These are phyloP conservation scores for Peronospora tabacina DNA, from an alignment of 352 stramenopile genomes.

Conservation along the genomic window DNA sequence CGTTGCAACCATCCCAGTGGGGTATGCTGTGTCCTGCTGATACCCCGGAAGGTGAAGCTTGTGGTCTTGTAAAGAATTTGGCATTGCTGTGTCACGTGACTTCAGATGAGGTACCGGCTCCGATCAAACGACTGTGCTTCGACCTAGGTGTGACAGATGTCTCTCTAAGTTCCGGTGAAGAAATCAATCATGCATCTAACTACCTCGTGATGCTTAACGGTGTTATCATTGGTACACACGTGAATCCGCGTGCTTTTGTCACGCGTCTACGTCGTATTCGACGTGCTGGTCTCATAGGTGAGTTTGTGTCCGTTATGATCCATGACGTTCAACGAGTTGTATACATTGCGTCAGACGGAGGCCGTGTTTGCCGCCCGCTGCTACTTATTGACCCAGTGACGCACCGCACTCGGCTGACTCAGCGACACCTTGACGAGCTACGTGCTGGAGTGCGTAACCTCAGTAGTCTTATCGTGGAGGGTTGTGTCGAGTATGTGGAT, in stretches of 20 bases:
- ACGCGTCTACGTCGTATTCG: constrained; percentile 75
- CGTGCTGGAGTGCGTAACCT: constrained; percentile 67
- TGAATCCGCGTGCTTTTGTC: constrained; percentile 87
- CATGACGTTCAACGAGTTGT: constrained; percentile 95
- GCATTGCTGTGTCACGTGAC: constrained; percentile 97
- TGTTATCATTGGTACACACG: constrained; percentile 95
- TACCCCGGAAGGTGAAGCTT: constrained; percentile 98
- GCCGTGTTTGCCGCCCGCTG: constrained; percentile 95
- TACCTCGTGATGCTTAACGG: constrained; percentile 99
- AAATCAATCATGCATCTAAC: constrained; percentile 91
- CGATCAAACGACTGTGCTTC: constrained; percentile 93
- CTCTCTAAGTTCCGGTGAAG: constrained; percentile 90
- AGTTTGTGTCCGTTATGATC: constrained; percentile 99
- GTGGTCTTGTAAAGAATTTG: constrained; percentile 99
- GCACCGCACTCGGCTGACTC: constrained; percentile 88
- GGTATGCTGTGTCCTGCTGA: constrained; percentile 98
- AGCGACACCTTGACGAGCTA: constrained; percentile 93
- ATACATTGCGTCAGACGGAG: constrained; percentile 98
- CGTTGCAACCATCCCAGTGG: constrained; percentile 98
- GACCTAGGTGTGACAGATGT: constrained; percentile 97
- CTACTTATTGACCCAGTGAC: constrained; percentile 90
- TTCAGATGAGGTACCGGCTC: constrained; percentile 85
- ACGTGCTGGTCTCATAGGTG: constrained; percentile 81
- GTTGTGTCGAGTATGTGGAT: constrained; percentile 99
- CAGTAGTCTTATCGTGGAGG: constrained; percentile 86